Conservation (phyloP, 345 rosid species). For the Capsella bursapastoris region DNA sequence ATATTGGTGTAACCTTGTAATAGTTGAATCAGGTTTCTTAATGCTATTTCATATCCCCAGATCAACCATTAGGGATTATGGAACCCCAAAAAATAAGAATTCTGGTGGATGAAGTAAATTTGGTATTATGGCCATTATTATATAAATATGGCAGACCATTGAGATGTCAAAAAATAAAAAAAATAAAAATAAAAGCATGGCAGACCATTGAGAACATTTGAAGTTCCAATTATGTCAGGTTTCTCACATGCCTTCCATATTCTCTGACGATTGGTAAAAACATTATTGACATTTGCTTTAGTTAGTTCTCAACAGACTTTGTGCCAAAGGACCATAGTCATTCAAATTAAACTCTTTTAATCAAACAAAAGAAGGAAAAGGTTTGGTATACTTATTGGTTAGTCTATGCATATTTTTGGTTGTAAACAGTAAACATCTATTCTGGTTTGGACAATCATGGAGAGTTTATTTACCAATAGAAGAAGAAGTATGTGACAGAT, state of each 20-base stretch:
- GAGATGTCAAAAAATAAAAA: too few species aligned
- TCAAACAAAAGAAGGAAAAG: neutral
- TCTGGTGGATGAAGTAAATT: neutral
- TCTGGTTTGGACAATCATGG: neutral
- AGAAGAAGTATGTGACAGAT: neutral
- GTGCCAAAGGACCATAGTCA: neutral
- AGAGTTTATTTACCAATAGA: constrained; percentile 2
- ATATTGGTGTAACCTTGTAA: constrained; percentile 7
- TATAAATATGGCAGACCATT: neutral
- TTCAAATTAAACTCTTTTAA: neutral
- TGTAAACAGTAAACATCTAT: neutral
- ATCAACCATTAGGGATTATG: neutral
- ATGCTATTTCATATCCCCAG: neutral
- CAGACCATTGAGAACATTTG: neutral
- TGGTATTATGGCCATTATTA: neutral
- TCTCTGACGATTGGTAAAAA: too few species aligned
- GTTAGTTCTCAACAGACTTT: neutral
- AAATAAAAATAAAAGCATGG: neutral
- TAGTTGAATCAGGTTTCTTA: constrained; percentile 12
- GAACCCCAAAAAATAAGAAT: neutral
- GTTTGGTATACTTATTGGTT: neutral
- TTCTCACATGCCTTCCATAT: too few species aligned
- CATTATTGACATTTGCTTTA: too few species aligned
- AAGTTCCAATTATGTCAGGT: neutral
- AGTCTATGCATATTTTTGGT: neutral